Evolutionary conservation across 208 protist genomes (phyloP), one percentile per base, ranked within the genome.

Genomic region (Sergeia podlipaevii): DNA sequence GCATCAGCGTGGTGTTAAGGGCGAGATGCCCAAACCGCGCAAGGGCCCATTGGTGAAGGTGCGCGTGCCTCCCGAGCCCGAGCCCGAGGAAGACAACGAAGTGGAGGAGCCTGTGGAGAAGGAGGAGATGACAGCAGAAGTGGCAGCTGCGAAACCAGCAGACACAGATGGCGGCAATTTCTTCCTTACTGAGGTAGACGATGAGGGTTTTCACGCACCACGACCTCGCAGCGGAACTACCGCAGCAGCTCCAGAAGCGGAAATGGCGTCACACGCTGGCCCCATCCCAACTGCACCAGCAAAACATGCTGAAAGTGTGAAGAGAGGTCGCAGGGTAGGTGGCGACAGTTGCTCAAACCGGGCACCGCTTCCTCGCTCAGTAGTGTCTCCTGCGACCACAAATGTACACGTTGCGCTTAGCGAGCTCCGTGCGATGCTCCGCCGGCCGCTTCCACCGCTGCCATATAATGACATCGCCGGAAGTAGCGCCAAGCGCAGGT

Each of bases 381-480:
- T 71, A 0, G 51, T 74, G 29, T 85, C 70, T 15, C 75, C 80
- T 7, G 60, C 69, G 0, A 76, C 39, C 43, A 70, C 70, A 11
- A 95, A 88, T 65, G 85, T 88, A 26, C 89, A 88, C 53, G 63
- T 75, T 11, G 80, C 85, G 29, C 79, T 95, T 57, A 77, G 65
- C 26, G 85, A 95, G 58, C 70, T 95, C 23, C 74, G 78, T 18
- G 65, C 52, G 5, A 72, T 95, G 65, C 65, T 95, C 41, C 84
- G 85, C 20, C 74, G 77, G 24, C 89, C 89, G 17, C 69, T 93
- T 5, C 82, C 85, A 3, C 65, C 77, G 2, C 48, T 95, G 20
- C 84, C 88, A n/a, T 87, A 87, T 53, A 60, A 71, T 1, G 8
- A 39, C 47, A 18, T n/a, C 42, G 8, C 42, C 18, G 8, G n/a